Base-by-base conservation (phyloP, 2,329 filamentous ascomycete genomes). In the Penicillium occitanis region DNA sequence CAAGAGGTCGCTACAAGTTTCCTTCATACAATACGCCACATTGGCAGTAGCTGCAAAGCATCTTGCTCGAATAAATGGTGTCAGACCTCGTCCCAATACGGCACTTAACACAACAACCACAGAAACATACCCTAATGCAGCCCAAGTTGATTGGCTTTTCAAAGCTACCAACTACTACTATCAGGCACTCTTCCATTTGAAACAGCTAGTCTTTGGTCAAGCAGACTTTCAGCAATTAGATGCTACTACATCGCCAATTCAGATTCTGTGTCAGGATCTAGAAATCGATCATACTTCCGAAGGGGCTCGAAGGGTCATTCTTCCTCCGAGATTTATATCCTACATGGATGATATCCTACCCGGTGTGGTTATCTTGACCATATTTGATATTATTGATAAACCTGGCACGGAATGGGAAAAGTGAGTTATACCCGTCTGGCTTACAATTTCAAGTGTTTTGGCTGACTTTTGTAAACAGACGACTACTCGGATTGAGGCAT, bases 361-460 rank as follows among this genome's bases (percentile, higher is more conserved):
- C 3, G 85, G 87, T 2, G 85, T 86, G 0, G 84, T 85, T 0
- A 87, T 90, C 1, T 77, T 90, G 0, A 88, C 85, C 65, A 82
- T 86, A 0, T 89, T 88, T 64, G 87, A 89, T 68, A 84, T 88
- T 48, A 74, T 90, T n/a, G 86, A 89, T 71, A 83, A 84, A 2
- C 85, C 85, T 1, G 85, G 84, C 1, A 80, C 82, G 0, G 86
- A 86, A 37, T 90, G 87, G 87, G 81, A 84, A 37, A 81, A 70
- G 77, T 79, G 69, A 66, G 76, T 71, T 55, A n/a, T 40, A 10
- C 19, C 33, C 19, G n/a, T 17, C 33, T 22, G 19, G 11, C 14
- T 7, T 37, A 6, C 10, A 19, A 19, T 8, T 37, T 7, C 17
- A n/a, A 55, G 7, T 33, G 30, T 19, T 22, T 7, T 6, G 22